Base-by-base conservation (phyloP, 1,284 basidiomycete species). In the Ceratobasidium sp. region DNA sequence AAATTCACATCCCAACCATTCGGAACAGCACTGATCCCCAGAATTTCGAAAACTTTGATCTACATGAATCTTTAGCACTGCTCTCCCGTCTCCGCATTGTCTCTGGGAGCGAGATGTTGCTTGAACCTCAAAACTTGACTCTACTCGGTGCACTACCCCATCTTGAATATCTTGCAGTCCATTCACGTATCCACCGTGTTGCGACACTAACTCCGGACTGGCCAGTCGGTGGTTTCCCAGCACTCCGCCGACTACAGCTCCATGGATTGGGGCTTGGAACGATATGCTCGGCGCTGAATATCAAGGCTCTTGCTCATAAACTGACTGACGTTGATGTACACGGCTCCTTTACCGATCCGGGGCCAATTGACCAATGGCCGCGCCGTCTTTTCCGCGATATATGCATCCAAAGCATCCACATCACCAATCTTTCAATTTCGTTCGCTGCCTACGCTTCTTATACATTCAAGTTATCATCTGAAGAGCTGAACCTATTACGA, bases 51-150 rank as follows among this genome's bases (percentile, higher is more conserved):
- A 50, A 13, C 8, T 8, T 16, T 23, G 35, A 30, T 30, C 47
- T 64, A 49, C 49, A 52, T 23, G 28, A 46, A 14, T 47, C 46
- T n/a, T 32, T 64, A 7, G 7, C 28, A 18, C 2, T 44, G 21
- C 35, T 71, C 14, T 41, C 67, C 13, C 9, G n/a, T 28, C 46
- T 71, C 2, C 44, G 46, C 14, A 46, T 11, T 16, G n/a, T 71
- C n/a, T 23, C 30, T 35, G 67, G 67, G 1, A 35, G n/a, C 21
- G 28, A 46, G 38, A 32, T 21, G 6, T 21, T 71, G 1, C 32
- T 71, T 46, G 67, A 71, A 21, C 32, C 57, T 5, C n/a, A 32
- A 35, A 50, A 47, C 8, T 14, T 71, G 57, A 26, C 28, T 18
- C 28, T 71, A n/a, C 35, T 71, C n/a, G 55, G 55, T 11, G 21